Evolutionary conservation across 176 grass and related monocot species (phyloP).

Genomic region (maize (Zea mays)): DNA sequence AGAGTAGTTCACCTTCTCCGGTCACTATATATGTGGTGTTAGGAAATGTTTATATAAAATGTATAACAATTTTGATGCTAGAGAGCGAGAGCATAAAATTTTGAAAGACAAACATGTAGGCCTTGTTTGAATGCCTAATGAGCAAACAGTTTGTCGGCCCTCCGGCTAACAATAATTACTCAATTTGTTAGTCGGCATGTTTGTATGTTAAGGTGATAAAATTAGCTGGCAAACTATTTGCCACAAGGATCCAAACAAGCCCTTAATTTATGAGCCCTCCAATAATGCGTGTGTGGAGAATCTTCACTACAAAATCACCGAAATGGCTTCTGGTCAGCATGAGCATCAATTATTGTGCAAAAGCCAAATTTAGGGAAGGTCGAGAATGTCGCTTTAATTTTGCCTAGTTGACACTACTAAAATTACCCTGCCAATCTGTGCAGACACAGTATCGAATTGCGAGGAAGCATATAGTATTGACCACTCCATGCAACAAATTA

Average conservation of each 20-base stretch:
- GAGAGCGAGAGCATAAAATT: neutral
- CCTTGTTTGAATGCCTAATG: too few relatives aligned
- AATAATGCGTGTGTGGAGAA: conserved; percentile 29
- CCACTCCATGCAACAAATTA: conserved; percentile 12
- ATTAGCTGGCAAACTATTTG: too few relatives aligned
- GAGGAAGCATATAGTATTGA: neutral
- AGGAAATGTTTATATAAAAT: neutral
- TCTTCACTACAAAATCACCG: conserved; percentile 23
- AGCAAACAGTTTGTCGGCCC: too few relatives aligned
- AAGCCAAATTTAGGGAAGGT: neutral
- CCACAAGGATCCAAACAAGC: too few relatives aligned
- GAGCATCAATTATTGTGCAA: conserved; percentile 32
- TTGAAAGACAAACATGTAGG: too few relatives aligned
- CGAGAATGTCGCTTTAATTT: conserved; percentile 14
- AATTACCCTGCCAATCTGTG: conserved; percentile 12
- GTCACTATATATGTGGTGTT: neutral
- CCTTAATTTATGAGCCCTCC: neutral
- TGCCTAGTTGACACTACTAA: conserved; percentile 22
- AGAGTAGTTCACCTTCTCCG: neutral
- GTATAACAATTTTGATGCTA: neutral
- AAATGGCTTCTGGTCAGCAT: conserved; percentile 14
- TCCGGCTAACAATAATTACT: too few relatives aligned
- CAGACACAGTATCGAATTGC: neutral
- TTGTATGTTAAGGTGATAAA: too few relatives aligned
- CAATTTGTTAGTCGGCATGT: too few relatives aligned